Base-by-base conservation (phyloP, 495 filamentous ascomycete genomes). In the Bryoglossum gracile region DNA sequence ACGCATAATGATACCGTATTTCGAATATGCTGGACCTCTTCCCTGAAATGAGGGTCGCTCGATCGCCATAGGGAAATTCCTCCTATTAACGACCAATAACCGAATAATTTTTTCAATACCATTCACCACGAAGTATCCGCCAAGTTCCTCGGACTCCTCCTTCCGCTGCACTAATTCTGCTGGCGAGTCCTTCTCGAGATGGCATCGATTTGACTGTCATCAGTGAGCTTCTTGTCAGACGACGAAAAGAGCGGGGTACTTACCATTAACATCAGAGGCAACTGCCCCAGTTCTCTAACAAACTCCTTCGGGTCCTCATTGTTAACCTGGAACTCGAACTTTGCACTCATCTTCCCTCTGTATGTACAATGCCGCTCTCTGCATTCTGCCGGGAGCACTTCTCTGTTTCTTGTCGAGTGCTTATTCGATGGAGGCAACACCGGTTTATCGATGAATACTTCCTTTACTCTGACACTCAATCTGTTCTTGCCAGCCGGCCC, bases 91-190 rank as follows among this genome's bases (percentile, higher is more conserved):
- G 33, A 95, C 79, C 50, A 98, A 76, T 71, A 98, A 78, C 51
- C 92, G 88, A 57, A 98, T 88, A 36, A 98, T 71, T 71, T 95
- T 97, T 64, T 98, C 92, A 41, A 86, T 95, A 45, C 92, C 92
- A 54, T 95, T 96, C 55, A 98, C 80, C 56, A 98, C 78, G 62
- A 94, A 96, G 65, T 95, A 96, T 34, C 90, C 90, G 28, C 90
- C 90, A 8, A 94, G 64, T 63, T 96, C 90, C 64, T 96, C 90
- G 0, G 89, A 82, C 61, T 96, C 90, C 63, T 96, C 90, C 64
- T 96, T 95, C 41, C 80, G 77, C 37, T 80, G 68, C 17, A 96
- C 87, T 13, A 98, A 76, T 57, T 84, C 73, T 8, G 84, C 78
- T 4, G 92, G 92, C 1, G 86, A 78, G 49, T 88, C 78, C 17